Evolutionary conservation across 495 filamentous ascomycete species (phyloP).

Genomic region (Xylaria acuta): DNA sequence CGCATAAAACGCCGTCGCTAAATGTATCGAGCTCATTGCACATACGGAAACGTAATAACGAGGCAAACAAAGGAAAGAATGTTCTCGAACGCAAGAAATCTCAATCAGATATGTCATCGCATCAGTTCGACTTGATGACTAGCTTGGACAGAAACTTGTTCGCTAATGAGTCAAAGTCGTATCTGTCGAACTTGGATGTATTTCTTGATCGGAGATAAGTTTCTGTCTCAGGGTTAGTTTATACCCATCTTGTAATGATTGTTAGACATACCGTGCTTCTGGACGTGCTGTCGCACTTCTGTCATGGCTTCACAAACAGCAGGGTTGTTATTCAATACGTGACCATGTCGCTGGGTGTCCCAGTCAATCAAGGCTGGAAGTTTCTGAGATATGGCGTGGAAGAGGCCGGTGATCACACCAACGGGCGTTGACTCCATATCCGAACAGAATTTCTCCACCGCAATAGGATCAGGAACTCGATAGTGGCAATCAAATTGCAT

Average conservation of each 20-base stretch:
- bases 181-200: slow-evolving; percentile 77
- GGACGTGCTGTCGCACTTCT: slow-evolving; percentile 86
- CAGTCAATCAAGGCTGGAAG: slow-evolving; percentile 87
- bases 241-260: background rate
- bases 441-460: slow-evolving; percentile 87
- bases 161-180: slow-evolving; percentile 90
- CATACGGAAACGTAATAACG: slow-evolving; percentile 32
- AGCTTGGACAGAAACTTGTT: slow-evolving; percentile 95
- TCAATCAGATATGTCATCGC: background rate
- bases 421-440: slow-evolving; percentile 96
- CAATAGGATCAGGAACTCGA: slow-evolving; percentile 78
- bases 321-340: slow-evolving; percentile 82
- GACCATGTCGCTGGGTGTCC: slow-evolving; percentile 87
- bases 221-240: slow-evolving; percentile 49
- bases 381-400: slow-evolving; percentile 95
- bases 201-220: slow-evolving; percentile 61
- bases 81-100: slow-evolving; percentile 25
- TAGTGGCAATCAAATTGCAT: slow-evolving; percentile 98
- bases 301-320: slow-evolving; percentile 94
- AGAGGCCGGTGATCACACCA: slow-evolving; percentile 90
- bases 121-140: slow-evolving; percentile 88
- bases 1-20: slow-evolving; percentile 42
- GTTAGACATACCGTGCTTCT: slow-evolving; percentile 72
- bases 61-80: slow-evolving; percentile 32
- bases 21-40: slow-evolving; percentile 43